These are phyloP conservation scores for Neurospora sp. DNA, from an alignment of 495 filamentous ascomycete species.

Conservation along the genomic window DNA sequence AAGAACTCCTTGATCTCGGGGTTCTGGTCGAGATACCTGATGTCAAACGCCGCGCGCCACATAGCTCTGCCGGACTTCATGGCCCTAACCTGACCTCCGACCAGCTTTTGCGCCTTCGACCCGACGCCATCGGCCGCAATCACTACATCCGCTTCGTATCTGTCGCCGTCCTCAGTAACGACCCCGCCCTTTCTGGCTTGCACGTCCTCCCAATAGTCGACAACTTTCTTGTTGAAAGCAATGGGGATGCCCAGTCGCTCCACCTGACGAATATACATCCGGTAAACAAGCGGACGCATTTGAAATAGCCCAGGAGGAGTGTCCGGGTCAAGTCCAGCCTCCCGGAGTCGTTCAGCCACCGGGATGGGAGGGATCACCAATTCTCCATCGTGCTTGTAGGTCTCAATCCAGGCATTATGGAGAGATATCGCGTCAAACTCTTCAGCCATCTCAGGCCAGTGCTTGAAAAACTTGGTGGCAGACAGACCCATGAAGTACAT, in stretches of 20 bases:
- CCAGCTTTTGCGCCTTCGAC: conserved; percentile 38
- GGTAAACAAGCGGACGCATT: conserved; percentile 43
- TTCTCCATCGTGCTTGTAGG: conserved; percentile 43
- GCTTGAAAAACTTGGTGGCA: conserved; percentile 39
- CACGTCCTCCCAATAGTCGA: conserved; percentile 41
- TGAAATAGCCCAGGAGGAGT: conserved; percentile 31
- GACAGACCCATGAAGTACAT: conserved; percentile 44
- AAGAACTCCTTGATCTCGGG: conserved; percentile 35
- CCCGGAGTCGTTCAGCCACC: conserved; percentile 31
- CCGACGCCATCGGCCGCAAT: conserved; percentile 53
- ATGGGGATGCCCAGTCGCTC: conserved; percentile 40
- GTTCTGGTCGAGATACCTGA: conserved; percentile 28
- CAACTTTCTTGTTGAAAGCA: conserved; percentile 41
- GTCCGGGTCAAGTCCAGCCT: conserved; percentile 25
- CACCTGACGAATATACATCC: conserved; percentile 45
- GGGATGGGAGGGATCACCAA: conserved; percentile 28
- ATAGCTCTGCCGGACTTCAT: conserved; percentile 40
- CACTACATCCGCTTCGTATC: conserved; percentile 43
- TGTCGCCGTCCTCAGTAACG: conserved; percentile 37
- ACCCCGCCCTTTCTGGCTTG: conserved; percentile 30
- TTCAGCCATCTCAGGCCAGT: conserved; percentile 45
- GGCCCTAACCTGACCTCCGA: conserved; percentile 40
- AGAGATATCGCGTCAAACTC: conserved; percentile 38
- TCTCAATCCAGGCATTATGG: conserved; percentile 39
- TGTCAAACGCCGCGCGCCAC: conserved; percentile 40